Conservation (phyloP, 2,329 filamentous ascomycete genomes). For the Calonectria hawksworthii region DNA sequence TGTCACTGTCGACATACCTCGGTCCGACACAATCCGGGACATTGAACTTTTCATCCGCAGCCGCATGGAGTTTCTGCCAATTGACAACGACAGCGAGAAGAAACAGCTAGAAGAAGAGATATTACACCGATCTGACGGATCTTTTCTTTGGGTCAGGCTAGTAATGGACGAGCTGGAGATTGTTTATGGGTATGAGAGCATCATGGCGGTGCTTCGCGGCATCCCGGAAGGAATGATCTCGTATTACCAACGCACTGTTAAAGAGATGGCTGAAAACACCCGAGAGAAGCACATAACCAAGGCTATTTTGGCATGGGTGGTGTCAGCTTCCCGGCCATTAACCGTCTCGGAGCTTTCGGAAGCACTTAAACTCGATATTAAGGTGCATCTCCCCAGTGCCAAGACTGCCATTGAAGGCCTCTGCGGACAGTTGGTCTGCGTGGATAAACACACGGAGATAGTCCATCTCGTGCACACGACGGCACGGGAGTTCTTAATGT, state of each 20-base stretch:
- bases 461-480: not conserved
- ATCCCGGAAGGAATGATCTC: conserved; percentile 52
- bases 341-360: not conserved
- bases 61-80: conserved; percentile 36
- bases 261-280: conserved; percentile 40
- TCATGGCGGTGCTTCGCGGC: conserved; percentile 45
- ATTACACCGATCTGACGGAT: conserved; percentile 45
- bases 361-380: not conserved
- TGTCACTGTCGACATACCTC: conserved; percentile 34
- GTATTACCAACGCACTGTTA: conserved; percentile 40
- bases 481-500: not conserved
- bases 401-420: not conserved
- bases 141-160: conserved; percentile 51
- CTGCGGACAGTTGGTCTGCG: not conserved
- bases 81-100: conserved; percentile 21
- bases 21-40: conserved; percentile 37
- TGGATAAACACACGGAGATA: not conserved
- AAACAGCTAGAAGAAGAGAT: conserved; percentile 37
- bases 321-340: not conserved
- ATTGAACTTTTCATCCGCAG: conserved; percentile 43
- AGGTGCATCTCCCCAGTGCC: not conserved
- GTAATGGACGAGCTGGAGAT: conserved; percentile 49
- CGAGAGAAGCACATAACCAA: conserved; percentile 44
- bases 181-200: conserved; percentile 41
- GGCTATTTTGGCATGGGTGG: not conserved